phyloP scores from a whole-genome alignment of 768 basidiomycete species.

The Tricholoma furcatifolium region DNA sequence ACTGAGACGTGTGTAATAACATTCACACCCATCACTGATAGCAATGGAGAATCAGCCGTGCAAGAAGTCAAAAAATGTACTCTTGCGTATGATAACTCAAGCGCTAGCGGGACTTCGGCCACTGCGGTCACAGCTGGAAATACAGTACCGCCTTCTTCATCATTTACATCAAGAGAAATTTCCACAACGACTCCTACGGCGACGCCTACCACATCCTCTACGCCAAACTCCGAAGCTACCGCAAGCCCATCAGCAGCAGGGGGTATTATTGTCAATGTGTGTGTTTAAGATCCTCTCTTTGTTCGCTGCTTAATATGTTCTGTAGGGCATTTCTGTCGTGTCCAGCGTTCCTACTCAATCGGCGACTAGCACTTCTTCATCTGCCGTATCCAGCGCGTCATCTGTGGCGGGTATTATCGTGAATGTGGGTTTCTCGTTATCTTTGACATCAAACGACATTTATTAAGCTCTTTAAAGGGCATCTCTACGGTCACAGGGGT shows the following conservation, averaged over 20 bases:
- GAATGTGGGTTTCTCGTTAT: too few species aligned
- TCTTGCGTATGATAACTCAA: constrained; percentile 27
- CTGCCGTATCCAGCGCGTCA: constrained; percentile 14
- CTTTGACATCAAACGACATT: too few species aligned
- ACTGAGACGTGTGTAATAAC: constrained; percentile 60
- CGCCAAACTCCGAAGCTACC: background rate
- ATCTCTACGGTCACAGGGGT: background rate
- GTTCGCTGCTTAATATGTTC: too few species aligned
- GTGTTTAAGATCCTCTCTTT: too few species aligned
- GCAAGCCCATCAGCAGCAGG: too few species aligned
- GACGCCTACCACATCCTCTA: constrained; percentile 5
- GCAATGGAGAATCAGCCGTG: constrained; percentile 47
- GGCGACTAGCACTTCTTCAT: constrained; percentile 8
- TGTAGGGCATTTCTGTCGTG: background rate
- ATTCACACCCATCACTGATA: constrained; percentile 52
- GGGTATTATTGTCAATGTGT: too few species aligned
- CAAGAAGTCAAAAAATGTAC: constrained; percentile 55
- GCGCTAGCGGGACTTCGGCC: constrained; percentile 19
- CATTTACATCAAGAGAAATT: constrained; percentile 10
- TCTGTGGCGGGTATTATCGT: constrained; percentile 12
- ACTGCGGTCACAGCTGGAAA: constrained; percentile 19
- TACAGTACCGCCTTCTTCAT: constrained; percentile 3
- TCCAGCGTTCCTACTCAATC: constrained; percentile 12
- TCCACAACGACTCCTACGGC: constrained; percentile 11
- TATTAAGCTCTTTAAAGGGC: too few species aligned